These are phyloP conservation scores for Nelumbo lutea DNA, from an alignment of 164 flowering plant species.

Conservation along the genomic window DNA sequence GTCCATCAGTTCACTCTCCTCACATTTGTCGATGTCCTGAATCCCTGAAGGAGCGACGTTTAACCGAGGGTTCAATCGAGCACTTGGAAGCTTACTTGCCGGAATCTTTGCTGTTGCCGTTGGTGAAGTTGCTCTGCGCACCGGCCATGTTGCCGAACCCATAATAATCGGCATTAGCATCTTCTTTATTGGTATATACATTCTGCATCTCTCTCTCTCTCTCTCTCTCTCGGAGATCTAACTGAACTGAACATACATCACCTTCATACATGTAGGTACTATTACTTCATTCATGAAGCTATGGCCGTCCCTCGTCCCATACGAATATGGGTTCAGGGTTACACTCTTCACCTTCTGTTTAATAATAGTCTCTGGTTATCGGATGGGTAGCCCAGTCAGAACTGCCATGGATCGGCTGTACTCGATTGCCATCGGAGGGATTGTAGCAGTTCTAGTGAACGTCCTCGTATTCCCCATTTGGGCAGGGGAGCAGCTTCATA, in stretches of 20 bases:
- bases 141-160: conserved; percentile 53
- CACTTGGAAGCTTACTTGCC: conserved; percentile 82
- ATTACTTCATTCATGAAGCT: conserved; percentile 71
- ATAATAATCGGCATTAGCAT: conserved; percentile 69
- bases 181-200: conserved; percentile 48
- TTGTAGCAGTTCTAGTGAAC: conserved; percentile 72
- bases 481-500: conserved; percentile 82
- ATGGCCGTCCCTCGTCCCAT: conserved; percentile 72
- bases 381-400: conserved; percentile 59
- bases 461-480: conserved; percentile 65
- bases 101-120: conserved; percentile 59
- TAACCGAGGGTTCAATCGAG: conserved; percentile 76
- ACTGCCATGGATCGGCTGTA: conserved; percentile 70
- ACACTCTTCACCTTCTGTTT: conserved; percentile 73
- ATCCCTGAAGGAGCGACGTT: conserved; percentile 61
- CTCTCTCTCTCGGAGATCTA: neutral
- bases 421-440: conserved; percentile 74
- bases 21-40: neutral
- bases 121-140: conserved; percentile 46
- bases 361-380: conserved; percentile 71
- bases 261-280: conserved; percentile 35
- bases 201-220: too few species aligned
- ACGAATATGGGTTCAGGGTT: conserved; percentile 80
- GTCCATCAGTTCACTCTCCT: neutral
- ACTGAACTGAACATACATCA: neutral